Base-by-base conservation (phyloP, 331 rosid genomes). In the Malus hybrid region DNA sequence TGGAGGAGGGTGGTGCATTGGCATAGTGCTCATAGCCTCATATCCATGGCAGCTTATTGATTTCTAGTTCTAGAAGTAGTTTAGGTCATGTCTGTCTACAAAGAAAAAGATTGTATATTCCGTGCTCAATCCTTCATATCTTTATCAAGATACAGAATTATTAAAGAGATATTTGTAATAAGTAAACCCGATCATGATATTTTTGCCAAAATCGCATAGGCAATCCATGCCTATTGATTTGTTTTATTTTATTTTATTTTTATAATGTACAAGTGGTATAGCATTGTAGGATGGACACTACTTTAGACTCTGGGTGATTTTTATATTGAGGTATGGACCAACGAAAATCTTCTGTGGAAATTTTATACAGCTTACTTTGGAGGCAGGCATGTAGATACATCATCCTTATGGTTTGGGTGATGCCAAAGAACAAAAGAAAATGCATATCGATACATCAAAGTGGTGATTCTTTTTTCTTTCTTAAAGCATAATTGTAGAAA, bases 1-100 rank as follows among this genome's bases (percentile, higher is more conserved):
- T 90, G 24, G 24, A 24, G 85, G 90, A 72, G 50, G 78, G 71
- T 77, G 80, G 81, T 72, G 79, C 70, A 63, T 55, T 80, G 65
- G 85, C 87, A 65, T 39, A 9, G 76, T 74, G 69, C 44, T 69
- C 76, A 84, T 70, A 9, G 46, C 12, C 46, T 39, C 46, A 9
- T 39, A 39, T 3, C 46, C 46, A 39, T 39, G 46, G 46, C 46
- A 10, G 13, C 46, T 39, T 71, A 29, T 64, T 29, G 28, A 20
- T 71, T 70, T 16, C 63, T 50, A 3, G 8, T 10, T 1, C 16
- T 55, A 33, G 52, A 56, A 55, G 13, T 2, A 39, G 46, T 39
- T 39, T 39, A 39, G 46, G 46, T 39, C 46, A 39, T 39, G 46
- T 39, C 4, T 39, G 46, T 39, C 1, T 39, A 10, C 46, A 39